Evolutionary conservation across 2,329 filamentous ascomycete species (phyloP), one percentile per base, ranked within the genome.

Genomic region (Phoma sp.): DNA sequence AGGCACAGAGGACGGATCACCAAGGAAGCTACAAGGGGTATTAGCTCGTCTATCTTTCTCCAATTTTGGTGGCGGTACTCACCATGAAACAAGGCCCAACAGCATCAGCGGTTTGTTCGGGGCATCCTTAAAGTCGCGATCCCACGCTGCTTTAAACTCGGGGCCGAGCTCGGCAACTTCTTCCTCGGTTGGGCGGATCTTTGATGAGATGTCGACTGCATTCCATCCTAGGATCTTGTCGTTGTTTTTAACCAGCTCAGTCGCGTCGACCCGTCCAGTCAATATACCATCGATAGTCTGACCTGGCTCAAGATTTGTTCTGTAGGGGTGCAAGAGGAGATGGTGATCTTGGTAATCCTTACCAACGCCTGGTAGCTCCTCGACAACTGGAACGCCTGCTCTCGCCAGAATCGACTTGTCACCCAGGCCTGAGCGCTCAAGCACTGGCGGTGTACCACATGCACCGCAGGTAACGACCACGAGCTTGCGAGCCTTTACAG

Each of bases 371-470:
- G 82, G 81, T 1, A 86, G 80, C 56, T 87, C 78, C 10, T 81
- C 76, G 10, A 86, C 61, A 0, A 83, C 70, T 1, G 77, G 66
- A 57, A 89, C 86, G 6, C 77, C 74, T 56, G 83, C 80, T 42
- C 77, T 76, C 11, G 64, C 52, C 9, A 88, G 77, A 5, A 85
- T 62, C 1, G 80, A 74, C 0, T 77, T 72, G 37, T 78, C 76
- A n/a, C 84, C 85, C 1, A 89, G 64, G 7, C 87, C 87, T 0
- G 86, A 89, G 17, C 86, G 76, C 66, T 89, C 85, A 0, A 89
- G 79, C 1, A 89, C 77, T 0, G 74, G 69, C 0, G 85, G 83
- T 0, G 83, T 83, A 2, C 81, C 81, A 5, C 80, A 75, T 0
- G 83, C 78, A 10, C 84, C 84, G 4, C 77, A 76, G 1, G 78